Evolutionary conservation across 140 eudicot genomes (phyloP).

Genomic region (Erigeron philadelphicus): DNA sequence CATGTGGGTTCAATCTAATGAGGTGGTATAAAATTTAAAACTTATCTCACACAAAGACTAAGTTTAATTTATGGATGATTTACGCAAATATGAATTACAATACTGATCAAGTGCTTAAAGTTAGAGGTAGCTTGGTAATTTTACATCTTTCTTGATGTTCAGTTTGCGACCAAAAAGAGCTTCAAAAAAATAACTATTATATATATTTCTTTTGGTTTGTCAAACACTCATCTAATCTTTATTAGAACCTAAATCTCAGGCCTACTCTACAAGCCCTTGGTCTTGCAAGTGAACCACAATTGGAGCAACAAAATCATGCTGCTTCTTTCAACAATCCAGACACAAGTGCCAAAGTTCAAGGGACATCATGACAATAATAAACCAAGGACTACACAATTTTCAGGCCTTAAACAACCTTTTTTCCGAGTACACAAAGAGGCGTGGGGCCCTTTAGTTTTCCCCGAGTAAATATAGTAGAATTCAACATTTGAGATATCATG

Average conservation of each 20-base stretch:
- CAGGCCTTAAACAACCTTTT: background rate
- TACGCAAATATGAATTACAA: background rate
- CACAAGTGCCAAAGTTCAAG: slow-evolving; percentile 45
- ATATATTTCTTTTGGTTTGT: background rate
- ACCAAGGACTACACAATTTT: background rate
- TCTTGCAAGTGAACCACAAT: slow-evolving; percentile 44
- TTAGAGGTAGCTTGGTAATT: background rate
- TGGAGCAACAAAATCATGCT: slow-evolving; percentile 37
- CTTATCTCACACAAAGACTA: background rate
- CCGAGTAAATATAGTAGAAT: slow-evolving; percentile 26
- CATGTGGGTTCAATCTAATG: background rate
- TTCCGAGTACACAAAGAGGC: slow-evolving; percentile 7
- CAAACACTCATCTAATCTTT: background rate
- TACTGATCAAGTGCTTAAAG: background rate
- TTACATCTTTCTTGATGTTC: background rate
- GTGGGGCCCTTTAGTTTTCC: slow-evolving; percentile 4
- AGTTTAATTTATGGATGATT: background rate
- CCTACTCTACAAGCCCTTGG: slow-evolving; percentile 62
- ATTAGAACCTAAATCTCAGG: slow-evolving; percentile 29
- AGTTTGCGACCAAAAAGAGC: background rate
- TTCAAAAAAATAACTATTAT: background rate
- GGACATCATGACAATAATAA: slow-evolving; percentile 33
- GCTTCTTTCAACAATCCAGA: slow-evolving; percentile 43
- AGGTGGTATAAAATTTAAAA: background rate
- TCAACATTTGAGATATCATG: background rate